Evolutionary conservation across 75 land plant species (phyloP), one percentile per base, ranked within the genome.

Genomic region (Selaginella moellendorffii): DNA sequence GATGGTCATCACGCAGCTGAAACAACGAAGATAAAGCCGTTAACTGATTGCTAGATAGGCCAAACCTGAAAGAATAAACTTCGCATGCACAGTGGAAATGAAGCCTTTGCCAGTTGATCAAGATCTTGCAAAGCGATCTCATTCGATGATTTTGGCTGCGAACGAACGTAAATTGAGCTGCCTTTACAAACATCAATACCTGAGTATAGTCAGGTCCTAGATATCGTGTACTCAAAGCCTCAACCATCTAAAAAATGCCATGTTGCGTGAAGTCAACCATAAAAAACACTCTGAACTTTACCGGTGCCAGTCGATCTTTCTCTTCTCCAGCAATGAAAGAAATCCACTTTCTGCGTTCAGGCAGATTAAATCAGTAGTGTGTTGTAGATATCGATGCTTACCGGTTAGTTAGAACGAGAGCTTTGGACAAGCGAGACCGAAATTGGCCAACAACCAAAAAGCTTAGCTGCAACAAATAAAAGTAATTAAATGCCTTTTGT

Each of bases 61-160:
- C n/a, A n/a, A n/a, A n/a, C 97, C 82, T 80, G 89, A 17, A 71
- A 74, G 71, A 83, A 95, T 30, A 95, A 69, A 69, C 89, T 88
- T 21, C 84, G 83, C 99, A 89, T 95, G 56, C 96, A 95, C 14
- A 95, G 79, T 27, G 99, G 99, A 68, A 95, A 95, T 14, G 99
- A 89, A 61, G 63, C 77, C 28, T 72, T 72, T 5, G 96, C 96
- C 24, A 82, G 52, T 53, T 74, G 72, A 67, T 86, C 85, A 65
- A 95, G 72, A 46, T 86, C 96, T 30, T 80, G 81, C 1, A 89
- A 58, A 2, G 80, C 69, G 64, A 95, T 71, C 24, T 78, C 84
- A 14, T 67, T 67, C 69, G 58, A 68, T 27, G 76, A 74, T 29
- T 70, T 78, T 59, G 83, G 80, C 88, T 86, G 83, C 24, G 75